A percentile compares a stretch with the other conserved stretches of the same genome.
Conservation (phyloP, 257 asterid species). For the Marsdenia floribunda region DNA sequence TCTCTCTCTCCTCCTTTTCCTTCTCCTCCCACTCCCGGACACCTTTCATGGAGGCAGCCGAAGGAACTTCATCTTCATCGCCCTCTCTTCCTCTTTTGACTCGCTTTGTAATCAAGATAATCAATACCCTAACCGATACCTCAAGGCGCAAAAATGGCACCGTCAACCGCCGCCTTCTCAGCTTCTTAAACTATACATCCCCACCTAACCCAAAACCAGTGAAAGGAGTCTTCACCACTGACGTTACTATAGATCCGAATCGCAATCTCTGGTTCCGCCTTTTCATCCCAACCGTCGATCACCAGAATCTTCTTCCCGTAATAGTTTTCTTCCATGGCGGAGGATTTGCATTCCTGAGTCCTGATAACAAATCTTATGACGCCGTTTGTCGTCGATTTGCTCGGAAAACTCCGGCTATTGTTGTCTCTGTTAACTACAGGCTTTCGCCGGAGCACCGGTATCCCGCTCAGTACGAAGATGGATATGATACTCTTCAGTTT, state of each 20-base stretch:
- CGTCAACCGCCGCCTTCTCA: constrained; percentile 52
- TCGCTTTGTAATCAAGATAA: constrained; percentile 33
- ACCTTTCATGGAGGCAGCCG: not conserved
- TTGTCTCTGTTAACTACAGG: constrained; percentile 66
- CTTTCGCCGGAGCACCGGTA: constrained; percentile 63
- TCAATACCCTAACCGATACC: constrained; percentile 30
- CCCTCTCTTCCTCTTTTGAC: constrained; percentile 50
- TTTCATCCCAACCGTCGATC: constrained; percentile 31
- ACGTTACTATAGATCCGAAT: constrained; percentile 48
- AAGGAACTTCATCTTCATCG: not conserved
- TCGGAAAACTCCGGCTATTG: constrained; percentile 39
- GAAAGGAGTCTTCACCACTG: constrained; percentile 51
- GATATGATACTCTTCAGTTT: constrained; percentile 51
- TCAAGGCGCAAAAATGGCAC: constrained; percentile 58
- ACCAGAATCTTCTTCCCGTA: constrained; percentile 13
- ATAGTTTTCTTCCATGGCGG: constrained; percentile 86
- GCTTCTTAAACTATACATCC: constrained; percentile 18
- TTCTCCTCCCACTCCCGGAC: not conserved
- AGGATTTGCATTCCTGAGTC: constrained; percentile 53
- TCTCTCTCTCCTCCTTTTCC: not conserved
- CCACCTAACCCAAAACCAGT: constrained; percentile 39
- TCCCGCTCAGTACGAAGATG: constrained; percentile 75
- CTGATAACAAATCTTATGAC: constrained; percentile 53
- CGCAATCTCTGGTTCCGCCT: constrained; percentile 82
- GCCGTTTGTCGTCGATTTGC: constrained; percentile 70